phyloP scores from a whole-genome alignment of 768 basidiomycete species.

The Termitomyces sp. region DNA sequence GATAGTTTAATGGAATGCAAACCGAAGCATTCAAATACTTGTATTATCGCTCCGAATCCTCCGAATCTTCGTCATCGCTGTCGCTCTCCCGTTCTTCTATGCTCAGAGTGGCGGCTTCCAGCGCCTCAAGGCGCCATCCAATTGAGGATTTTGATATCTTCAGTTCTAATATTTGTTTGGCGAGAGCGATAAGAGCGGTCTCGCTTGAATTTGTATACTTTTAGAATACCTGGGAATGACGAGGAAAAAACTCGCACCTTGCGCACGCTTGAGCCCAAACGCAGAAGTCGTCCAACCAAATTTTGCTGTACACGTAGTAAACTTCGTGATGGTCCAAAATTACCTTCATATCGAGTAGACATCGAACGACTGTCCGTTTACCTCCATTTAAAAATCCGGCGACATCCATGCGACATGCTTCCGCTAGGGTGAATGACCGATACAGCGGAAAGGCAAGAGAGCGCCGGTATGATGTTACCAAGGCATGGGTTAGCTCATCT shows the following conservation, averaged over 20 bases:
- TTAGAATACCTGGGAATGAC: neutral
- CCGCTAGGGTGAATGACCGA: conserved; percentile 70
- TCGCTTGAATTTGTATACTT: conserved; percentile 41
- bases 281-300: conserved; percentile 84
- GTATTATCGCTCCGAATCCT: conserved; percentile 11
- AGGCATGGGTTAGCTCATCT: conserved; percentile 41
- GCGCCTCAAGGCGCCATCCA: conserved; percentile 65
- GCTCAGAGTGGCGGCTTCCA: conserved; percentile 52
- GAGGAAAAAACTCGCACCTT: conserved; percentile 40
- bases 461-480: conserved; percentile 68
- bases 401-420: conserved; percentile 63
- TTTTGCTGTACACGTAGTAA: conserved; percentile 84
- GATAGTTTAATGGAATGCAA: neutral
- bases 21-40: conserved; percentile 1
- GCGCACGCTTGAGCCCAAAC: conserved; percentile 71
- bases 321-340: conserved; percentile 80
- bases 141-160: conserved; percentile 47
- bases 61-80: conserved; percentile 62
- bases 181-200: conserved; percentile 41
- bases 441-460: conserved; percentile 73
- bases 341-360: conserved; percentile 64
- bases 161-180: conserved; percentile 30
- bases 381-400: conserved; percentile 52
- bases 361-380: conserved; percentile 55
- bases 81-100: conserved; percentile 39